phyloP scores from a whole-genome alignment of 768 basidiomycete genomes.

The Amanita phalloides region DNA sequence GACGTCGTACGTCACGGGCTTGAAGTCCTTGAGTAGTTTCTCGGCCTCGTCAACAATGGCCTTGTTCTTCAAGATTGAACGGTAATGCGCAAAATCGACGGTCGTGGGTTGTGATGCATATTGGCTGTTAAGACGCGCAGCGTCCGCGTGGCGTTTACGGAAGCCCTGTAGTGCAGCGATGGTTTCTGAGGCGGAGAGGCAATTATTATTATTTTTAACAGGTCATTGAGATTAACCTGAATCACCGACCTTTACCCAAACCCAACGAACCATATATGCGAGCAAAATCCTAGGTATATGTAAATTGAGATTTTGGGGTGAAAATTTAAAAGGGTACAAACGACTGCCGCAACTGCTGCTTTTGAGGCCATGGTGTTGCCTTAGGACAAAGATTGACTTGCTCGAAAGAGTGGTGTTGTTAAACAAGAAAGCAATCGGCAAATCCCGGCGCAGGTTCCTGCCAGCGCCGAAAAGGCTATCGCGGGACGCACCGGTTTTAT shows the following conservation, averaged over 20 bases:
- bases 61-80: constrained; percentile 85
- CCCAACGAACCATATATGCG: constrained; percentile 76
- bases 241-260: constrained; percentile 70
- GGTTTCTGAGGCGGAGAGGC: constrained; percentile 51
- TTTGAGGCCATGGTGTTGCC: constrained; percentile 50
- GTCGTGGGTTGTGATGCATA: constrained; percentile 65
- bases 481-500: neutral
- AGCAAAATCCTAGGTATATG: constrained; percentile 56
- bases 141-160: constrained; percentile 91
- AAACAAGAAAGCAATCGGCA: neutral
- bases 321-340: constrained; percentile 20
- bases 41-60: constrained; percentile 88
- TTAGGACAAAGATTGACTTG: neutral
- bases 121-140: constrained; percentile 60
- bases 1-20: constrained; percentile 92
- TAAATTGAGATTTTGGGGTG: constrained; percentile 14
- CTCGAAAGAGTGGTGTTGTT: neutral
- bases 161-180: constrained; percentile 85
- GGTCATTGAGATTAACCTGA: neutral
- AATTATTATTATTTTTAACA: neutral
- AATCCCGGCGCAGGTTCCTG: constrained; percentile 1
- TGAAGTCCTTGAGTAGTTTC: constrained; percentile 80
- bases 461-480: neutral
- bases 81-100: constrained; percentile 88
- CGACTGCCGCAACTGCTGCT: constrained; percentile 59